These are phyloP conservation scores for Gymnopus androsaceus DNA, from an alignment of 1,284 basidiomycete species.

Conservation along the genomic window DNA sequence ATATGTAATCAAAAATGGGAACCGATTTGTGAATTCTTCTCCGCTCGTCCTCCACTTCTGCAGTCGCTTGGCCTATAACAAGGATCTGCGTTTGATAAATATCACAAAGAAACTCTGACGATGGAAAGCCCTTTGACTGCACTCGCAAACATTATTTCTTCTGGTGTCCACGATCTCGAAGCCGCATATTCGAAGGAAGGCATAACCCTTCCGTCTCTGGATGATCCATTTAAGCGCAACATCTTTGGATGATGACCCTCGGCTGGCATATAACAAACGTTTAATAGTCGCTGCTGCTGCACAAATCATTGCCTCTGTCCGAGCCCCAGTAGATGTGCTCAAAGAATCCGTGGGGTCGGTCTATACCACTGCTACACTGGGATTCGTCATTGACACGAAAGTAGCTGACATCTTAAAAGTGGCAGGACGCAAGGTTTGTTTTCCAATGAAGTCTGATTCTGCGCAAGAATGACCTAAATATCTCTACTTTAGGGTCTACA, in stretches of 20 bases:
- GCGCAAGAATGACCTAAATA: neutral
- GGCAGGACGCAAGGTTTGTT: conserved; percentile 18
- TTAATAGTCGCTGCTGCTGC: conserved; percentile 23
- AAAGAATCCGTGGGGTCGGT: conserved; percentile 10
- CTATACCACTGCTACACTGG: conserved; percentile 19
- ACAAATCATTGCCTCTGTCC: conserved; percentile 23
- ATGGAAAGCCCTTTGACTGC: conserved; percentile 23
- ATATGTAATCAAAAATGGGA: too few relatives aligned
- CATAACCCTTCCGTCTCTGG: conserved; percentile 25
- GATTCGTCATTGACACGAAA: conserved; percentile 20
- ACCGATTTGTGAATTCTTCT: too few relatives aligned
- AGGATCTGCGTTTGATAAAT: too few relatives aligned
- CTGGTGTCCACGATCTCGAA: conserved; percentile 25
- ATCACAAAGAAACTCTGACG: too few relatives aligned
- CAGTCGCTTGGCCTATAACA: too few relatives aligned
- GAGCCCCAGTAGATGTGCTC: conserved; percentile 18
- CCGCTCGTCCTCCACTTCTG: too few relatives aligned
- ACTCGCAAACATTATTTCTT: conserved; percentile 26
- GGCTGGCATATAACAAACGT: conserved; percentile 9
- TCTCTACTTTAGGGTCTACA: conserved; percentile 24
- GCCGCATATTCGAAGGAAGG: conserved; percentile 24
- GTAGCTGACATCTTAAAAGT: conserved; percentile 20
- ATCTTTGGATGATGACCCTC: conserved; percentile 22
- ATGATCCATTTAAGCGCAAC: conserved; percentile 26
- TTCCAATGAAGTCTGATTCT: neutral